Base-by-base conservation (phyloP, 1,284 basidiomycete genomes). In the Cutaneotrichosporon sp. region DNA sequence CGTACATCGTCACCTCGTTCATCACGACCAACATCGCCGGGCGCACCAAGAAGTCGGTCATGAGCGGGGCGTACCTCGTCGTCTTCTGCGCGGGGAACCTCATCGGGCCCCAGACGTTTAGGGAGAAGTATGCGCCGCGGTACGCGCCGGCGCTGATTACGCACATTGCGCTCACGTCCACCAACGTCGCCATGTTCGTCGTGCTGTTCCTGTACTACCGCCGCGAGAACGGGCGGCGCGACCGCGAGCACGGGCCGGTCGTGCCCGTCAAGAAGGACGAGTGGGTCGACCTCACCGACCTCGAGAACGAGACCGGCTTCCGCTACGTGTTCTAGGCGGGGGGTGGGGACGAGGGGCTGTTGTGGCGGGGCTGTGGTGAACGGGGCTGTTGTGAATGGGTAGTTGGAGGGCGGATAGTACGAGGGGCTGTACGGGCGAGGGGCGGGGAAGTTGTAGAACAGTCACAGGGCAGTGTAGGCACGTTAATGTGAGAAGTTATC, bases 41-140 rank as follows among this genome's bases (percentile, higher is more conserved):
- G 22, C 63, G 68, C 25, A 69, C 68, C 2, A 69, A 69, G 63
- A 69, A 68, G 55, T 60, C 60, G 11, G 45, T 60, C 11, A 57
- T 46, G 8, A 53, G 58, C 20, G 68, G 53, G 22, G 18, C 65
- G n/a, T 59, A 51, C 50, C 60, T 69, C 18, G 9, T 60, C 22
- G 59, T 50, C 42, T 9, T 34, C 20, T 58, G 54, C 24, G 53
- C 50, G 6, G 63, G 63, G n/a, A 59, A 59, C 54, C 60, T 65
- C 31, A 54, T 55, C 24, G 63, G 63, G 9, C 56, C 57, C 11
- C 63, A 65, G 59, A 59, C 50, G 5, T 65, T 62, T 54, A 47
- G 54, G 25, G 24, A 36, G 3, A 50, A 38, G 45, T 46, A 62
- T 29, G 52, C 53, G 2, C 61, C 56, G 3, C 8, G 14, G 4